phyloP scores from a whole-genome alignment of 768 basidiomycete genomes.

The Mycena chlorophos region DNA sequence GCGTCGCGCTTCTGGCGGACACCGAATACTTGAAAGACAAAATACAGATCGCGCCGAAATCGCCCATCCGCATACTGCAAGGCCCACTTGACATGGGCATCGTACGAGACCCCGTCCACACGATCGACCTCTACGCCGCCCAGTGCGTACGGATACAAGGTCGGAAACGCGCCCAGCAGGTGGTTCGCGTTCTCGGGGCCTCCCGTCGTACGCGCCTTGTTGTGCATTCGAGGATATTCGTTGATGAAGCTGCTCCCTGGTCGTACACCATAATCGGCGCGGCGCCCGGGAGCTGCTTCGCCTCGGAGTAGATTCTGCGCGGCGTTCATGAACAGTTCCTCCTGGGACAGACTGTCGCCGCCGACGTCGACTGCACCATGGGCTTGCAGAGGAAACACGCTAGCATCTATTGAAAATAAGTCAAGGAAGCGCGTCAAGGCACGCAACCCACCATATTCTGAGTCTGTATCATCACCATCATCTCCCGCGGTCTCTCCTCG shows the following conservation, averaged over 20 bases:
- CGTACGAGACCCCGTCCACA: slow-evolving; percentile 11
- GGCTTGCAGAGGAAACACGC: slow-evolving; percentile 2
- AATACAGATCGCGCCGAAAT: slow-evolving; percentile 23
- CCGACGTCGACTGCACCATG: slow-evolving; percentile 3
- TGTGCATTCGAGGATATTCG: slow-evolving; percentile 28
- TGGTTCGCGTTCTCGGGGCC: too few species aligned
- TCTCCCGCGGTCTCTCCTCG: background rate
- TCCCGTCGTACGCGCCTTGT: slow-evolving; percentile 26
- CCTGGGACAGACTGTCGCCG: background rate
- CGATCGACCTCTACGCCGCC: slow-evolving; percentile 31
- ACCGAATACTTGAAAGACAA: background rate
- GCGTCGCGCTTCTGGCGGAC: background rate
- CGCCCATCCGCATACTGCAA: slow-evolving; percentile 31
- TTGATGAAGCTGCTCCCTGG: slow-evolving; percentile 29
- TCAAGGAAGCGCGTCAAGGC: background rate
- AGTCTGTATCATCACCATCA: too few species aligned
- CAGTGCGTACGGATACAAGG: slow-evolving; percentile 36
- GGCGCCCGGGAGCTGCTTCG: too few species aligned
- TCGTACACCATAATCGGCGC: slow-evolving; percentile 14
- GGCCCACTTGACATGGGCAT: slow-evolving; percentile 31
- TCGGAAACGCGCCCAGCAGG: slow-evolving; percentile 32
- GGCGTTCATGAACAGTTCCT: background rate
- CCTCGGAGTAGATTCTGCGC: background rate
- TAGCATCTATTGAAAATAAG: background rate
- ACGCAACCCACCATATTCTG: background rate